Conservation (phyloP, 805 yeast species). For the Blastobotrys robertii region DNA sequence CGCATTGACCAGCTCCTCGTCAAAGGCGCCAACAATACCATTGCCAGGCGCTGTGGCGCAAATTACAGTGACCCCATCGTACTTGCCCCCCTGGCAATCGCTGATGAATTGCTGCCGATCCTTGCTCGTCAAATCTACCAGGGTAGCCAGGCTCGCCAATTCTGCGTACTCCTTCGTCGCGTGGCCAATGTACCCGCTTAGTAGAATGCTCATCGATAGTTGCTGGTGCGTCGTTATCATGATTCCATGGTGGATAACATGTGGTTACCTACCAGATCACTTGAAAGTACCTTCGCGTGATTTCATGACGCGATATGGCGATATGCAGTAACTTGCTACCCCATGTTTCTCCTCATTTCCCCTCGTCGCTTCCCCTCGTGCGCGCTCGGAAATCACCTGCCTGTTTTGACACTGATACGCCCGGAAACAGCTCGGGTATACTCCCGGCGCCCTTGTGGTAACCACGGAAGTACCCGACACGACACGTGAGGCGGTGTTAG, state of each 20-base stretch:
- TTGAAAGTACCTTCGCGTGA: not conserved
- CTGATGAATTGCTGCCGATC: conserved; percentile 33
- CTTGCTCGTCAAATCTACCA: conserved; percentile 34
- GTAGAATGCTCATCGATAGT: conserved; percentile 33
- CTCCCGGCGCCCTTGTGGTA: too few species aligned
- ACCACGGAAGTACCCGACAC: too few species aligned
- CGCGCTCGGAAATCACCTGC: not conserved
- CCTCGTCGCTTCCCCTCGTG: not conserved
- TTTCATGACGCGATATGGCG: too few species aligned
- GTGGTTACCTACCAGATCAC: not conserved
- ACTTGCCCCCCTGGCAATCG: conserved; percentile 27
- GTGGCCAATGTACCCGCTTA: conserved; percentile 51
- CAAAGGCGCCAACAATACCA: conserved; percentile 33
- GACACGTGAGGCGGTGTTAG: too few species aligned
- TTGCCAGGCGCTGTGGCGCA: conserved; percentile 28
- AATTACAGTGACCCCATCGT: conserved; percentile 30
- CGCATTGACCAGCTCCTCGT: conserved; percentile 32
- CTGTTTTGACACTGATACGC: not conserved
- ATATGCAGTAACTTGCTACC: too few species aligned
- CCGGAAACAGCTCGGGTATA: too few species aligned
- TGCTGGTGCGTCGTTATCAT: not conserved
- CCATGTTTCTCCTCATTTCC: not conserved
- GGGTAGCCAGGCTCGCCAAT: conserved; percentile 37
- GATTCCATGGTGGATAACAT: too few species aligned
- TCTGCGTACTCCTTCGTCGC: conserved; percentile 63